Conservation (phyloP, 2,329 filamentous ascomycete species). For the Biscogniauxia marginata region DNA sequence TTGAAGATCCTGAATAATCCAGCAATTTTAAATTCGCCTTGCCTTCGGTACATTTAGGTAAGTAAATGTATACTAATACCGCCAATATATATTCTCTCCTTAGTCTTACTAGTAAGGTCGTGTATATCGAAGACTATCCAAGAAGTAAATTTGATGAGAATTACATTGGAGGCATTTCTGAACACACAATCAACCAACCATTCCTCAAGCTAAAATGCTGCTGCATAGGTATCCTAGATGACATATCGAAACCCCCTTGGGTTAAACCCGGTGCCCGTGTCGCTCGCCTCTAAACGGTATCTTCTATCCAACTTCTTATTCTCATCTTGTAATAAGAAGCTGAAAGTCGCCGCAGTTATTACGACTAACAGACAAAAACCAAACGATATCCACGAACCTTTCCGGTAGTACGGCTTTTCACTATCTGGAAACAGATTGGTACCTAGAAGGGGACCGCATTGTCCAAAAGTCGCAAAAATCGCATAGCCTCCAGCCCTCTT, state of each 20-base stretch:
- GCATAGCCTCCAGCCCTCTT: constrained; percentile 36
- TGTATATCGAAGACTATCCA: no score
- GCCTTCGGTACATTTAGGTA: no score
- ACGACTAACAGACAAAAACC: constrained; percentile 26
- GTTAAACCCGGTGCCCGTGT: background rate
- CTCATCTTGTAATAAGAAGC: constrained; percentile 11
- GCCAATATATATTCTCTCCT: no score
- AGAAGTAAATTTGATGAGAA: no score
- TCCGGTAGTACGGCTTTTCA: constrained; percentile 35
- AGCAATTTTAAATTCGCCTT: no score
- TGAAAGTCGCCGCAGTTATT: constrained; percentile 12
- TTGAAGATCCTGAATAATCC: no score
- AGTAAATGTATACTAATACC: no score
- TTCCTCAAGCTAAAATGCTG: no score
- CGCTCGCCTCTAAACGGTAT: background rate
- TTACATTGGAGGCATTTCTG: no score
- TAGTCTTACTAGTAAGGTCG: no score
- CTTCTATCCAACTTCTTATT: constrained; percentile 12
- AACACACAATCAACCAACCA: no score
- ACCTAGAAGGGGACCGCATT: constrained; percentile 32
- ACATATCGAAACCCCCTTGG: constrained; percentile 13
- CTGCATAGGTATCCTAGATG: constrained; percentile 9
- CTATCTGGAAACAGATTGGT: constrained; percentile 34
- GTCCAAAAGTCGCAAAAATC: constrained; percentile 39
- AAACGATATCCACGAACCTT: constrained; percentile 37